Evolutionary conservation across 305 asterid species (phyloP), one percentile per base, ranked within the genome.

Genomic region (Solanum hybrid): DNA sequence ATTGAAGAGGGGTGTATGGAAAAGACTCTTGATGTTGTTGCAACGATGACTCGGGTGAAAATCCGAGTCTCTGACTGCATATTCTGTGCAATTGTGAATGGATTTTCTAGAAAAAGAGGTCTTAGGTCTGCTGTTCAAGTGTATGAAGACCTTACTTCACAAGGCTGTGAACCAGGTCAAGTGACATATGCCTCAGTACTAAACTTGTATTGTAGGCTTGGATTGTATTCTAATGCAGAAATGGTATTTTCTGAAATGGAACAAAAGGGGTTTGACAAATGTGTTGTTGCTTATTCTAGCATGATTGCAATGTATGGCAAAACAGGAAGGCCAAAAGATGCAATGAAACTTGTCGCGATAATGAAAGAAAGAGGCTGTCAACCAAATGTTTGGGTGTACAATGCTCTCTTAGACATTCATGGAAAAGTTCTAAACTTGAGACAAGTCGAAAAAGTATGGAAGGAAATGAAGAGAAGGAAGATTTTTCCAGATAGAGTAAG

Each of bases 381-480:
- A 76, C 99, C 99, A 2, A 97, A 97, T 37, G 97, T 96, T 76
- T 97, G 99, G 99, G 95, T 95, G 12, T 97, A 97, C 93, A 97
- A 97, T 65, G 89, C 99, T 11, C 93, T 97, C 15, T 88, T 97
- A 31, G 98, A 96, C 85, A 96, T 97, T 93, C 94, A 95, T 22
- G 98, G 98, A 7, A 94, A 91, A 89, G 95, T 92, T 13, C 45
- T 93, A 41, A 93, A 97, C 90, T 61, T 94, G 89, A 94, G 90
- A 84, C 93, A 90, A 12, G 94, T 96, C 12, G 99, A 96, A 93
- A 95, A 95, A 94, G 92, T 91, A 22, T 96, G 98, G 99, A 97
- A 94, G 72, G 99, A 97, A 94, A 96, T 96, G 99, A 93, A 91
- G 88, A 86, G 99, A 61, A 90, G 98, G 88, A 94, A 91, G 78